Evolutionary conservation across 495 filamentous ascomycete species (phyloP), one percentile per base, ranked within the genome.

Genomic region (Penicillium diatomitis): DNA sequence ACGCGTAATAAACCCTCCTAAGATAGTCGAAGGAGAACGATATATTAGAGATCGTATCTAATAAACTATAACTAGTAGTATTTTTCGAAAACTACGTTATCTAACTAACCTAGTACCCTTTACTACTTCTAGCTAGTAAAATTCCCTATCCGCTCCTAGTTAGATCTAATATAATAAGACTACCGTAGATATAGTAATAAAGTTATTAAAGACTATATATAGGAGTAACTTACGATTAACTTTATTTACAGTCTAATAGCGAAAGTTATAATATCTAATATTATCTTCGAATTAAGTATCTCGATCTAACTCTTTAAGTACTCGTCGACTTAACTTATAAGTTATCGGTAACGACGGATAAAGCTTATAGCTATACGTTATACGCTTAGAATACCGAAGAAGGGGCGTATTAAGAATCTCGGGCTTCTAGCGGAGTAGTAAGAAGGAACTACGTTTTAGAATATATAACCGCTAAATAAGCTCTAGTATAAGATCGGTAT

Each of bases 211-310:
- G 29, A 34, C 30, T 42, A 6, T 5, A 28, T 10, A n/a, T 32
- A 37, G 0, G 39, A 32, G 27, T 38, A 37, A 59, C 55, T 41
- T 54, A 65, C 52, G 42, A 50, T 67, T 65, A 10, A 60, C 60
- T 57, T 65, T 41, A 55, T 67, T 67, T 59, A 46, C 54, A 27
- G 57, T 45, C 64, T 49, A 65, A 36, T 53, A 41, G 32, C 60
- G 55, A 46, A 48, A 67, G 42, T 63, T 63, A 36, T 65, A 65
- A 60, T 67, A 36, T n/a, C 57, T 41, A 46, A 67, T 59, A 54
- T 65, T 44, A 38, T 67, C 51, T 47, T 65, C 46, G 42, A 67
- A 67, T 61, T 45, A 32, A 52, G 57, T 28, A 48, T 57, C 57
- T 44, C 46, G 39, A 32, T 54, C 54, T 34, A 57, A 47, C 47